These are phyloP conservation scores for Pseudocercospora fuligena DNA, from an alignment of 2,329 filamentous ascomycete genomes.

Conservation along the genomic window DNA sequence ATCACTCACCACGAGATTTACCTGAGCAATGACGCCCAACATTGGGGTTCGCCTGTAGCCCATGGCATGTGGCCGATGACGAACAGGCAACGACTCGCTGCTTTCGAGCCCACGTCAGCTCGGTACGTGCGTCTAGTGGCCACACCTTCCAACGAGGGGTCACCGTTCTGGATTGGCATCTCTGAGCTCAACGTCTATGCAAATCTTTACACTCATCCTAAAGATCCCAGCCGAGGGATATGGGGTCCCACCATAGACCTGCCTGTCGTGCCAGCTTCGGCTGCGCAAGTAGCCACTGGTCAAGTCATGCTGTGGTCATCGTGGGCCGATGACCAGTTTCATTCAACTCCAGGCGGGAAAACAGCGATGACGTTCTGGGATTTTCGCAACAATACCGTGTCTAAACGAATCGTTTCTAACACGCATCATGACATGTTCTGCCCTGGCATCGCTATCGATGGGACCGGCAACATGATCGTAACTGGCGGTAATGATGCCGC, in stretches of 20 bases:
- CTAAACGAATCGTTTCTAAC: constrained; percentile 8
- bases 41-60: constrained; percentile 14
- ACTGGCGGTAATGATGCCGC: constrained; percentile 59
- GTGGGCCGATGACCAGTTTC: constrained; percentile 14
- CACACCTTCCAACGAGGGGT: constrained; percentile 14
- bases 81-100: constrained; percentile 14
- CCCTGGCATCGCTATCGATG: constrained; percentile 59
- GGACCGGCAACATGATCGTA: constrained; percentile 57
- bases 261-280: constrained; percentile 15
- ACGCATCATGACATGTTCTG: constrained; percentile 60
- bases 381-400: constrained; percentile 14
- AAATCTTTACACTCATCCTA: constrained; percentile 12
- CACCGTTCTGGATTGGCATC: constrained; percentile 14
- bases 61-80: constrained; percentile 12
- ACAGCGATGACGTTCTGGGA: constrained; percentile 12
- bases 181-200: constrained; percentile 15
- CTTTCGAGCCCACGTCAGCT: constrained; percentile 13
- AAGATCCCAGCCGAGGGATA: constrained; percentile 8
- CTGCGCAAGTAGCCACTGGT: constrained; percentile 13
- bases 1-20: constrained; percentile 16
- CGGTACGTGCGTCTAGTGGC: constrained; percentile 13
- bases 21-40: constrained; percentile 11
- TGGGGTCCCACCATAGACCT: constrained; percentile 15
- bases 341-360: constrained; percentile 15
- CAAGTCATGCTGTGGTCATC: constrained; percentile 15